phyloP scores from a whole-genome alignment of 208 protist species.

The Vickermania spadyakhi region DNA sequence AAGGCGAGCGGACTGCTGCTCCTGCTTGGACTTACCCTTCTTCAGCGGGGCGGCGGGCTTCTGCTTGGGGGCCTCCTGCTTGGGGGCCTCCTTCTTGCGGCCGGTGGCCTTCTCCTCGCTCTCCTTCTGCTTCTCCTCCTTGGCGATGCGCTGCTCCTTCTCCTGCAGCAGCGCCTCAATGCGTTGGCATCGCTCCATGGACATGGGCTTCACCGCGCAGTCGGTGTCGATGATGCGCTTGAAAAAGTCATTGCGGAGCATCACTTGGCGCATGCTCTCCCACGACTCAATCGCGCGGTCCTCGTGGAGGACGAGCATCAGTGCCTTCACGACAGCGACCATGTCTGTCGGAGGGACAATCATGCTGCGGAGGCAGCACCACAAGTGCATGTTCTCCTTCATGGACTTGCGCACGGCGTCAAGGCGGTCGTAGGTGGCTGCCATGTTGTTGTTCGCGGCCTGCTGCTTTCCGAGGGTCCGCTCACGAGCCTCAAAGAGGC shows the following conservation, averaged over 20 bases:
- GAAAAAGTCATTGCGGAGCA: conserved; percentile 48
- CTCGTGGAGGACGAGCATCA: conserved; percentile 68
- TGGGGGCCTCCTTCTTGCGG: too few relatives aligned
- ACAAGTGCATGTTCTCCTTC: conserved; percentile 3
- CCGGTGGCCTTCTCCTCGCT: not conserved
- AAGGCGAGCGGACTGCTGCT: not conserved
- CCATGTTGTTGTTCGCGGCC: conserved; percentile 17
- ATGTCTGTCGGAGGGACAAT: conserved; percentile 31
- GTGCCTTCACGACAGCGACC: conserved; percentile 23
- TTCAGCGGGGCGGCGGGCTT: not conserved
- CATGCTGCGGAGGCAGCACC: conserved; percentile 1
- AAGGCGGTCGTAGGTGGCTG: conserved; percentile 28
- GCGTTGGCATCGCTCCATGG: conserved; percentile 31
- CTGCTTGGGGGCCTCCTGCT: not conserved
- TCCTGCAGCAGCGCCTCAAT: conserved; percentile 25
- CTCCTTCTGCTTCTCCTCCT: conserved; percentile 15
- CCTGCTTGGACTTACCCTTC: not conserved
- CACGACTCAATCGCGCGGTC: conserved; percentile 27
- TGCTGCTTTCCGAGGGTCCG: conserved; percentile 33
- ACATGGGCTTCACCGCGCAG: conserved; percentile 60
- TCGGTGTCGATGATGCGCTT: conserved; percentile 51
- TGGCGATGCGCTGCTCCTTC: conserved; percentile 6
- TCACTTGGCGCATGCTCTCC: conserved; percentile 48
- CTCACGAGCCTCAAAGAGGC: conserved; percentile 43
- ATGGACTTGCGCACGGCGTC: conserved; percentile 27